Evolutionary conservation across 257 asterid species (phyloP), one percentile per base, ranked within the genome.

Genomic region (Orobanche coerulescens): DNA sequence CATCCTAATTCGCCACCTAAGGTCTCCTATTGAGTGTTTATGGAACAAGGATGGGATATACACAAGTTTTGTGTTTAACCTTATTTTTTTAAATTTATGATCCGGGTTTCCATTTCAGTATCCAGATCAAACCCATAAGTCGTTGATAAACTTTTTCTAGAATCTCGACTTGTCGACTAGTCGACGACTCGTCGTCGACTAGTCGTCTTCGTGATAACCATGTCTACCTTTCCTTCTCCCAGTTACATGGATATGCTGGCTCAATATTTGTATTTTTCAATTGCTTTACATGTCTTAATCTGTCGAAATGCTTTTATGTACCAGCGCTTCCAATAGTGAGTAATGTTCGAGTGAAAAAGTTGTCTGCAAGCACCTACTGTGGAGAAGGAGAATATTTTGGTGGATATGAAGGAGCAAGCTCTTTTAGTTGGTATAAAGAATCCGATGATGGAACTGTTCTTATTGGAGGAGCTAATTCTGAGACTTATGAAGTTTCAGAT

Each of bases 311-410:
- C 67, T 77, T 64, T 71, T 9, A 49, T 77, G 71, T 73, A 47
- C 61, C 97, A 93, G 97, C 97, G 73, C 76, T 69, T 57, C 98
- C 98, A 62, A 56, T 78, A 36, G 95, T 84, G 71, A 75, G 84
- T 55, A 77, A 73, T 74, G 94, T 93, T 69, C 71, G 53, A 2
- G 80, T 75, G 70, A 76, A 73, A 68, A 79, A 79, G 76, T 40
- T 84, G 68, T 83, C 98, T 40, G 66, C 80, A 50, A 78, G 80
- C 76, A 76, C 81, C 50, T 88, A 83, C 67, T 34, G 66, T 63
- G 98, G 97, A 40, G 96, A 81, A 75, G 98, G 96, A 62, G 82
- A 80, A 56, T 93, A 93, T 73, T 89, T 81, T 71, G 98, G 98
- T 59, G 97, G 98, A 54, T 61, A 81, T 24, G 95, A 89, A 82